Evolutionary conservation across 306 rosid species (phyloP), one percentile per base, ranked within the genome.

Genomic region (Fragaria ananassa): DNA sequence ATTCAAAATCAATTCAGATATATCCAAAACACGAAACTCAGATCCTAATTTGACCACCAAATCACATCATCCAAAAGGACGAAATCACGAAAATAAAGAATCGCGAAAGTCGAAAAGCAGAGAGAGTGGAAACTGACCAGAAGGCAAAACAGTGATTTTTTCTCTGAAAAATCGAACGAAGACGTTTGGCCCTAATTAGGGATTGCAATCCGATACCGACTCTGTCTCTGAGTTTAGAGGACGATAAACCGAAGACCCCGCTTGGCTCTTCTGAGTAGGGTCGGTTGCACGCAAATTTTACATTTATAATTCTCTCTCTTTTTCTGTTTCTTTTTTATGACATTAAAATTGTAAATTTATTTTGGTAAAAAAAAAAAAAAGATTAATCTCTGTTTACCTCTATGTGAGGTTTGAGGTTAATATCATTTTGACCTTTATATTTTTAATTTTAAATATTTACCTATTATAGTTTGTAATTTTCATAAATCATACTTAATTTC

Each of bases 71-170:
- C 41, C 31, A n/a, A 62, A 62, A 45, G 25, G 61, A 75, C n/a
- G 7, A 65, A 50, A 35, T 34, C 39, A 64, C 62, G 13, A 35
- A 75, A 49, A 75, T 27, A 4, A 47, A 34, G 31, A 61, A 74
- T 31, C 78, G 34, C 47, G n/a, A 44, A 61, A 61, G 18, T 5
- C 34, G 27, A 18, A 31, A 61, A n/a, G 21, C 23, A 62, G 9
- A 5, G 61, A 21, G 5, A 74, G 45, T 27, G n/a, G 11, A 64
- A 37, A 64, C 64, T 63, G 47, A 75, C 79, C 79, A 13, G 41
- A 75, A 23, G 4, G 46, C 2, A 2, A 41, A 8, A 0, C 6
- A 1, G 44, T 1, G 44, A 41, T 41, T 37, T 0, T 37, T 37
- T 0, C 44, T 6, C 10, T 6, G 44, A 1, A 41, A 41, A 46